Evolutionary conservation across 2,329 filamentous ascomycete species (phyloP).

Genomic region (Apiospora sp.): DNA sequence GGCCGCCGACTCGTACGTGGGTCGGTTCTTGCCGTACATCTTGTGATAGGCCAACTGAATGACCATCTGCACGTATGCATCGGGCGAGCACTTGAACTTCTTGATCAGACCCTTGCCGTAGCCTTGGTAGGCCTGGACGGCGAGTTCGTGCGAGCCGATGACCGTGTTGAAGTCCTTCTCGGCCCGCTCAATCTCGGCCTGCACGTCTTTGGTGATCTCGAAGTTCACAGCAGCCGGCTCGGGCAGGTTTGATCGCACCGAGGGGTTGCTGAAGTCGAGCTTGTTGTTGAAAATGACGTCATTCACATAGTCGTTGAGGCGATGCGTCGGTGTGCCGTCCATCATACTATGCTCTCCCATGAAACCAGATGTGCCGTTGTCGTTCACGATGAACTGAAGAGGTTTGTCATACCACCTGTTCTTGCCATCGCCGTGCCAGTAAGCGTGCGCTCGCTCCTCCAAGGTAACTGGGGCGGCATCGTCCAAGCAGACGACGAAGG

Average conservation of each 20-base stretch:
- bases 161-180: constrained; percentile 80
- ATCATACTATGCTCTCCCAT: constrained; percentile 99
- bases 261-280: constrained; percentile 83
- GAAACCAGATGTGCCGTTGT: constrained; percentile 97
- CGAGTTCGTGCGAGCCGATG: constrained; percentile 87
- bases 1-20: constrained; percentile 96
- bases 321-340: constrained; percentile 97
- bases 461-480: constrained; percentile 90
- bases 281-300: constrained; percentile 93
- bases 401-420: constrained; percentile 99
- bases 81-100: constrained; percentile 98
- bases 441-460: constrained; percentile 93
- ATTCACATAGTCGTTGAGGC: constrained; percentile 94
- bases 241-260: constrained; percentile 81
- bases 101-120: constrained; percentile 99
- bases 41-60: constrained; percentile 99
- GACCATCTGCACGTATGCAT: constrained; percentile 97
- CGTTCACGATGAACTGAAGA: constrained; percentile 95
- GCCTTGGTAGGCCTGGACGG: constrained; percentile 93
- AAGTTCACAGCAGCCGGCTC: constrained; percentile 83
- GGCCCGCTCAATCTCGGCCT: constrained; percentile 81
- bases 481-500: constrained; percentile 93
- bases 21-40: constrained; percentile 98
- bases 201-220: constrained; percentile 75
- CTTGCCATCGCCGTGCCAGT: constrained; percentile 96